Conservation (phyloP, 2,329 filamentous ascomycete species). For the Penicillium sp. region DNA sequence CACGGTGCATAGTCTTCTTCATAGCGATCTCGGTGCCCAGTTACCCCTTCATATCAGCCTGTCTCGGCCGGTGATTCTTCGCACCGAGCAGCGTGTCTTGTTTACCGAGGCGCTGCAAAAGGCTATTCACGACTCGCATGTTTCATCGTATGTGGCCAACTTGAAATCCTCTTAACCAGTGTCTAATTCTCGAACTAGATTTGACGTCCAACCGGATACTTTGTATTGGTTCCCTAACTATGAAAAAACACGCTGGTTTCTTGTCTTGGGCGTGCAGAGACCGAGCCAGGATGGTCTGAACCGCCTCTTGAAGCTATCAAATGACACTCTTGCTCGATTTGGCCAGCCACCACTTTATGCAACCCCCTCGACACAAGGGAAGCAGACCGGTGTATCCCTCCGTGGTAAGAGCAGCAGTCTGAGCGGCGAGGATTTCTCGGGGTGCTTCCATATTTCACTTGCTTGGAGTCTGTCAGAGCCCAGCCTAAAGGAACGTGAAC, state of each 20-base stretch:
- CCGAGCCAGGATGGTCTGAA: slow-evolving; percentile 56
- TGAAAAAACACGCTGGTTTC: slow-evolving; percentile 72
- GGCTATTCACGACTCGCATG: slow-evolving; percentile 42
- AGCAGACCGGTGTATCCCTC: background rate
- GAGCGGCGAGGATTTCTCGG: slow-evolving; percentile 43
- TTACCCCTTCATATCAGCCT: slow-evolving; percentile 87
- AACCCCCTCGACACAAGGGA: background rate
- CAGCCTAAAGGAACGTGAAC: slow-evolving; percentile 41
- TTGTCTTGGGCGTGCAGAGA: slow-evolving; percentile 65
- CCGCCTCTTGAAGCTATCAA: slow-evolving; percentile 64
- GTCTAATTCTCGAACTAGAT: slow-evolving; percentile 42
- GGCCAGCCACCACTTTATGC: slow-evolving; percentile 70
- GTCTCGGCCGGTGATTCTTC: slow-evolving; percentile 74
- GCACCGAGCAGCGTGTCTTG: slow-evolving; percentile 65
- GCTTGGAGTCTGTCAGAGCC: slow-evolving; percentile 72
- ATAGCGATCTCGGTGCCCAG: slow-evolving; percentile 72
- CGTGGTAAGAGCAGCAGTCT: slow-evolving; percentile 1
- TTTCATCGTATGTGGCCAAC: slow-evolving; percentile 44
- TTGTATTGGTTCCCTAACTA: slow-evolving; percentile 67
- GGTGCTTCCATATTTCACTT: slow-evolving; percentile 82
- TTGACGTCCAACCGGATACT: slow-evolving; percentile 44
- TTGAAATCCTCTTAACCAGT: background rate
- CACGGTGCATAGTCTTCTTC: slow-evolving; percentile 65
- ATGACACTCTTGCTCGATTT: slow-evolving; percentile 59
- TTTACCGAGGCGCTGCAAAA: slow-evolving; percentile 61